Evolutionary conservation across 1,139 yeast species (phyloP), one percentile per base, ranked within the genome.

Genomic region (Candida smagusa): DNA sequence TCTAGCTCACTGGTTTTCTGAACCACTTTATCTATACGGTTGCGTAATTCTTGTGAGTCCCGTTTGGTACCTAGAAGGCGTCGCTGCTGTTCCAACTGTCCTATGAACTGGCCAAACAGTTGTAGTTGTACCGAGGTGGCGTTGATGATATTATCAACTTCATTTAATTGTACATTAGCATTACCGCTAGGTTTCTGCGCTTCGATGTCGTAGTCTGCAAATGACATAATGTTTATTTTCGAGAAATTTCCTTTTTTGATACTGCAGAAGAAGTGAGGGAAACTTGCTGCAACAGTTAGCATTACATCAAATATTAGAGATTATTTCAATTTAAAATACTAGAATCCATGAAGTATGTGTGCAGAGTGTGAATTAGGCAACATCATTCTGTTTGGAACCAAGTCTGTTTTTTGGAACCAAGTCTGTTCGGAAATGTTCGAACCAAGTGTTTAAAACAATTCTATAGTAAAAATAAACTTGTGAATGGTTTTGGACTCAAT

Each of bases 121-220:
- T 77, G 71, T 28, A 76, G 54, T 45, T 72, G 74, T 12, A 52
- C 47, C 3, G 79, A 68, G 2, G 76, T 58, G 28, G 57, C 61
- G 12, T 44, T 37, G 13, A 68, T 61, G 12, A 68, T 63, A 33
- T 65, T 70, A 33, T 50, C 53, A 21, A 31, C 33, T 6, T 38
- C 39, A 16, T 24, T 28, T 7, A 22, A 5, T 23, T 36, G 7
- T 34, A 43, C 30, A 24, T 25, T 12, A 30, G 28, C 31, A 11
- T 26, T 13, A 12, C 32, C 30, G 25, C 12, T 22, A 12, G 59
- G 55, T 37, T 46, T 61, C 46, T 79, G 84, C 2, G 84, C 77
- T 52, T 79, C 85, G 9, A 76, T 45, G 54, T 79, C 85, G 33
- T 61, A 63, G 42, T 74, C 72, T 31, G 82, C 79, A 63, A 80